Percentiles rank a stretch among this genome's conserved stretches.
Evolutionary conservation across 768 basidiomycete species (phyloP).

Genomic region (Tylopilus vinaceipallidus): DNA sequence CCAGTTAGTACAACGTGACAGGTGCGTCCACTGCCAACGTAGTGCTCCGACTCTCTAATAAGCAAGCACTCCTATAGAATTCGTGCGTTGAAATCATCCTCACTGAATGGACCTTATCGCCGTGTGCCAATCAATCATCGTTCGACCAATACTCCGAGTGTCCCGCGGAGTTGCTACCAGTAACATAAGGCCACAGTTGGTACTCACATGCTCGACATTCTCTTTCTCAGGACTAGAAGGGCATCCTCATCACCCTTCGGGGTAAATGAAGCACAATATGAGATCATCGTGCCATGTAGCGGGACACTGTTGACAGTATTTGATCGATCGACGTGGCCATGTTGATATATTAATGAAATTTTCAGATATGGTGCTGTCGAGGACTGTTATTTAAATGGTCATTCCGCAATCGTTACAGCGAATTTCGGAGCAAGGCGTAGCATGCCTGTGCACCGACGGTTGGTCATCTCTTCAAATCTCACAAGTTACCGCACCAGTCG

Average conservation of each 20-base stretch:
- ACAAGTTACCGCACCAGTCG: not conserved
- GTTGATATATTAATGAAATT: not conserved
- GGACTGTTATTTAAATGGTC: not conserved
- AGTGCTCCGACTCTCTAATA: not conserved
- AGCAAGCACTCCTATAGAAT: too few relatives aligned
- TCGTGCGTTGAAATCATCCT: too few relatives aligned
- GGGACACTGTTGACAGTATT: too few relatives aligned
- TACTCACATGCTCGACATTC: too few relatives aligned
- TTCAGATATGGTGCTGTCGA: too few relatives aligned
- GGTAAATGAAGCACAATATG: too few relatives aligned
- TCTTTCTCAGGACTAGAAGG: too few relatives aligned
- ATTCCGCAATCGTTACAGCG: not conserved
- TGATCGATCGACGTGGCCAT: not conserved
- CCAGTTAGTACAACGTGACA: not conserved
- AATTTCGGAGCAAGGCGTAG: not conserved
- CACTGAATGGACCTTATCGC: not conserved
- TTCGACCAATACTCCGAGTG: not conserved
- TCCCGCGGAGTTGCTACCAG: not conserved
- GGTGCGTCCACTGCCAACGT: not conserved
- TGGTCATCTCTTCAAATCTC: not conserved
- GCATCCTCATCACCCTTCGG: not conserved
- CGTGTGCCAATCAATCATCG: not conserved
- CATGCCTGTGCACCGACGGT: not conserved
- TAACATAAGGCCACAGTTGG: not conserved
- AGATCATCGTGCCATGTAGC: too few relatives aligned